Percentiles rank a stretch among this genome's conserved stretches.
phyloP scores from a whole-genome alignment of 176 grass and related monocot species.

The Bolboschoenus planiculmis region DNA sequence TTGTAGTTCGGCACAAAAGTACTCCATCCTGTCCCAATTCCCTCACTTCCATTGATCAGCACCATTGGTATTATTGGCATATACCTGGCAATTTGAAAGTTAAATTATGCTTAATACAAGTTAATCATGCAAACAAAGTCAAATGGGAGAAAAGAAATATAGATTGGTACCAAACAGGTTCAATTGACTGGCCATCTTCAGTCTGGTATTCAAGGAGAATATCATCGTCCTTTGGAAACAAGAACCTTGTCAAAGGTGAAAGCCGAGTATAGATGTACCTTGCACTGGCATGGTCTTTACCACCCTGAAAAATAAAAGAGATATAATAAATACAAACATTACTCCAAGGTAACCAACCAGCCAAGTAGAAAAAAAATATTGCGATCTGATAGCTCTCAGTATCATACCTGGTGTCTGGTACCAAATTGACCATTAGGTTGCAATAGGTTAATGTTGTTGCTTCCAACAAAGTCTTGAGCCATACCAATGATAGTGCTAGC shows the following conservation, averaged over 20 bases:
- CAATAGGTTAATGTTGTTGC: constrained; percentile 84
- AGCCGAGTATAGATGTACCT: constrained; percentile 67
- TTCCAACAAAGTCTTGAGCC: constrained; percentile 93
- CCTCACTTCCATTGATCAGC: constrained; percentile 91
- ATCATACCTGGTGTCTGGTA: constrained; percentile 49
- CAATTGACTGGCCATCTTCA: constrained; percentile 82
- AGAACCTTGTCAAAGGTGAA: constrained; percentile 39
- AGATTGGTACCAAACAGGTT: constrained; percentile 67
- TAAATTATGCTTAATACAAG: background rate
- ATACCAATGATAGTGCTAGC: constrained; percentile 80
- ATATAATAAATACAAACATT: background rate
- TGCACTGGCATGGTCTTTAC: constrained; percentile 81
- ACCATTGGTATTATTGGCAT: constrained; percentile 85
- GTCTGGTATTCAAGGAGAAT: constrained; percentile 69
- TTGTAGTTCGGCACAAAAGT: constrained; percentile 80
- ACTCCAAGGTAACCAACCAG: background rate
- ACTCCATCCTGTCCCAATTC: constrained; percentile 94
- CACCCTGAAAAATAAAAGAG: constrained; percentile 43
- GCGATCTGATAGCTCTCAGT: background rate
- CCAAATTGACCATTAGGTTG: constrained; percentile 75
- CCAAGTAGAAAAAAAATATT: background rate
- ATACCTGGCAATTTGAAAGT: constrained; percentile 45
- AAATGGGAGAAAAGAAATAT: background rate
- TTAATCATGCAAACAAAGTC: background rate
- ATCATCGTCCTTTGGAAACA: constrained; percentile 88